phyloP scores from a whole-genome alignment of 768 basidiomycete species.

The Cytidiella melzeri region DNA sequence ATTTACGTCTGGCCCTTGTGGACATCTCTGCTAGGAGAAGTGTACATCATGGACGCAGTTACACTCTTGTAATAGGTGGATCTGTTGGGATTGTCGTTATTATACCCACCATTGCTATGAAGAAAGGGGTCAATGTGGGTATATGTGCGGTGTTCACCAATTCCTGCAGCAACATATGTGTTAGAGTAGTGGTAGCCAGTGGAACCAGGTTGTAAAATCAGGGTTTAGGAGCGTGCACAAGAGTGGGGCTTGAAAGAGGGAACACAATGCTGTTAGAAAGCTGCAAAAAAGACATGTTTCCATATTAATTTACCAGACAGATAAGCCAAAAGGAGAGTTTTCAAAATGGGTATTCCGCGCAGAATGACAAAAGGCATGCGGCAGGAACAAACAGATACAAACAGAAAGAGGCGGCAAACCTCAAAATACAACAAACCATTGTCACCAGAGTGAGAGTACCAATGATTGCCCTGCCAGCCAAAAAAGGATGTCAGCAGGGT shows the following conservation, averaged over 20 bases:
- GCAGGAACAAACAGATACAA: too few species aligned
- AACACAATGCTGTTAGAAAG: too few species aligned
- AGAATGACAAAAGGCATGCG: too few species aligned
- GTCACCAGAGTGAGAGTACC: conserved; percentile 46
- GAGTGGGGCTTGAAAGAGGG: too few species aligned
- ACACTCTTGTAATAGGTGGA: conserved; percentile 56
- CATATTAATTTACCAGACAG: too few species aligned
- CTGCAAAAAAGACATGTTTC: too few species aligned
- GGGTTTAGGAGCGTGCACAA: too few species aligned
- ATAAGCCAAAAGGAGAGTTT: too few species aligned
- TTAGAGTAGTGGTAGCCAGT: conserved; percentile 61
- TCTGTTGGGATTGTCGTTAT: conserved; percentile 55
- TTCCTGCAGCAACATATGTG: conserved; percentile 28
- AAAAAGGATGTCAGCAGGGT: neutral
- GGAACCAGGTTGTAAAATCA: too few species aligned
- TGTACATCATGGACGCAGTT: conserved; percentile 42
- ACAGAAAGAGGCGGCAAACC: too few species aligned
- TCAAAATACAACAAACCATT: too few species aligned
- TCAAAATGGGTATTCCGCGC: too few species aligned
- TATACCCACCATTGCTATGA: conserved; percentile 49
- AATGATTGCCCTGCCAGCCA: conserved; percentile 51
- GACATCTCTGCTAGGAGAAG: conserved; percentile 34
- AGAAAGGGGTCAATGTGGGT: neutral
- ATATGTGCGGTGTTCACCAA: neutral
- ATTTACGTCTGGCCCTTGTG: conserved; percentile 17